Evolutionary conservation across 2,329 filamentous ascomycete species (phyloP), one percentile per base, ranked within the genome.

Genomic region (Biscogniauxia sp.): DNA sequence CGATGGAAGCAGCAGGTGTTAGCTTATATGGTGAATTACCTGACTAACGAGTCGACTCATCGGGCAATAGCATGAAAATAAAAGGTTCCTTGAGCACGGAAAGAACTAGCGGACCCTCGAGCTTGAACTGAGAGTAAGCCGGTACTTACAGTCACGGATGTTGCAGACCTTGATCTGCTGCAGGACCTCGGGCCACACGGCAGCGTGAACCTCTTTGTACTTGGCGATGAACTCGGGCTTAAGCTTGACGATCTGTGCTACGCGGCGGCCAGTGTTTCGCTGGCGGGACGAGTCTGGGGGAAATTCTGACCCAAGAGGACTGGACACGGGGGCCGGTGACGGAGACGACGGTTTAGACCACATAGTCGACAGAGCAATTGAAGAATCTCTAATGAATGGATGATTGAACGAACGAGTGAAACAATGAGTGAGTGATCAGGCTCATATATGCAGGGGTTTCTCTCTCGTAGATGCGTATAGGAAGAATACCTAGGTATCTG

Each of bases 111-210:
- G 7, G 28, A 7, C 28, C 28, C 28, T 13, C 28, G 28, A 32
- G 28, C 28, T 32, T 32, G 28, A 32, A 32, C 28, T 32, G 28
- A 32, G 28, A 32, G 28, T 7, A 32, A 7, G 28, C 9, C 6
- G 28, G 19, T 17, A 75, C 81, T 63, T 76, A 88, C 86, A 94
- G 71, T 94, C 90, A 62, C 81, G 77, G 61, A 94, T 91, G 66
- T 90, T 89, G 73, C 87, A 91, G 50, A 88, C 84, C 72, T 88
- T 86, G 70, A 94, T 93, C 76, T 92, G 88, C 73, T 86, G 82
- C 37, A 91, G 76, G 0, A 95, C 90, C 68, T 90, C 88, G 5
- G 90, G 90, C 91, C 90, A 94, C 0, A 92, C 89, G 4, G 81
- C 82, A 6, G 85, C 86, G 71, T 93, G 91, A 64, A 85, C 88